Percentiles rank a stretch among this genome's conserved stretches.
These are phyloP conservation scores for Pleurotus salmoneostramineus DNA, from an alignment of 768 basidiomycete genomes.

Conservation along the genomic window DNA sequence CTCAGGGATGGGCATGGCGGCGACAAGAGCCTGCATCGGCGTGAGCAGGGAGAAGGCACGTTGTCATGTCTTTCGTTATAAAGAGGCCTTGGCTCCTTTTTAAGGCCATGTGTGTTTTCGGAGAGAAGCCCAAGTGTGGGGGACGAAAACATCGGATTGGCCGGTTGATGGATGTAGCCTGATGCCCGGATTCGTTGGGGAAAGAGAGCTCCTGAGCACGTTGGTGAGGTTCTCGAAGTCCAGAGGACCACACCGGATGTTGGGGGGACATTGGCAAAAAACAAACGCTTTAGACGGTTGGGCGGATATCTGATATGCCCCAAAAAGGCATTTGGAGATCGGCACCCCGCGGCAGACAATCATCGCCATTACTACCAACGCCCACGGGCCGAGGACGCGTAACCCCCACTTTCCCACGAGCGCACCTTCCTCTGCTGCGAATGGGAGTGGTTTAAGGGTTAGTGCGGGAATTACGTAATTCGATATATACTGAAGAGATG, in stretches of 20 bases:
- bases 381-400: conserved; percentile 6
- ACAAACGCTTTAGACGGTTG: too few relatives aligned
- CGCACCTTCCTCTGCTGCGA: conserved; percentile 1
- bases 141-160: not conserved
- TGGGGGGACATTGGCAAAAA: not conserved
- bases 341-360: not conserved
- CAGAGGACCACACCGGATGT: not conserved
- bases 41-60: not conserved
- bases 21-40: too few relatives aligned
- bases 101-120: conserved; percentile 1
- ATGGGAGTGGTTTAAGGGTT: not conserved
- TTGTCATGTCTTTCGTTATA: not conserved
- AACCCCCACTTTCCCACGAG: not conserved
- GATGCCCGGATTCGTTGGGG: not conserved
- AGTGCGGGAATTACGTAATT: conserved; percentile 2
- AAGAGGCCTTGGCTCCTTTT: not conserved
- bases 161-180: conserved; percentile 2
- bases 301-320: not conserved
- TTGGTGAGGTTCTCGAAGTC: not conserved
- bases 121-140: conserved; percentile 8
- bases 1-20: not conserved
- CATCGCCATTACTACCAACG: not conserved
- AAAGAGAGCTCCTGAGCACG: not conserved
- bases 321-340: not conserved
- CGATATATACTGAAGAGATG: conserved; percentile 2